These are phyloP conservation scores for Plasmopara muralis DNA, from an alignment of 352 stramenopile genomes.

Conservation along the genomic window DNA sequence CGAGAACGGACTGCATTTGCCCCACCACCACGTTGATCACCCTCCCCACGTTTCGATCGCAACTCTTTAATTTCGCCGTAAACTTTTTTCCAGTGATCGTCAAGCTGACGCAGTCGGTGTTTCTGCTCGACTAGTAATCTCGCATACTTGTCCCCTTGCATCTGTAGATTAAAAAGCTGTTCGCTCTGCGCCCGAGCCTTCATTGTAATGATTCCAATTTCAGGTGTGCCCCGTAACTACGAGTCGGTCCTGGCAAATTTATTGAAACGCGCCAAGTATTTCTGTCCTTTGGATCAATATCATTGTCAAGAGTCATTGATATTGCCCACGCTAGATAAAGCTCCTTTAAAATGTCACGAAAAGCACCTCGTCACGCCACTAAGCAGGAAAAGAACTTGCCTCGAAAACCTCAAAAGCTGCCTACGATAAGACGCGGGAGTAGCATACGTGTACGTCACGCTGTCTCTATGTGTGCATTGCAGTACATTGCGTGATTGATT, in stretches of 20 bases:
- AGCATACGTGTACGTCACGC: slow-evolving; percentile 46
- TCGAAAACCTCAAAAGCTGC: slow-evolving; percentile 18
- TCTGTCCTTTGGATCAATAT: slow-evolving; percentile 5
- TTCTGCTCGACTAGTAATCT: slow-evolving; percentile 64
- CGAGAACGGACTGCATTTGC: slow-evolving; percentile 61
- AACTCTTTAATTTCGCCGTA: slow-evolving; percentile 64
- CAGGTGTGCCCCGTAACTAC: too few relatives aligned
- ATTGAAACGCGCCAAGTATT: slow-evolving; percentile 23
- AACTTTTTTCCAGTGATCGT: slow-evolving; percentile 63
- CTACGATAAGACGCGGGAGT: slow-evolving; percentile 24
- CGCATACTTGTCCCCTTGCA: slow-evolving; percentile 76
- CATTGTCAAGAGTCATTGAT: neutral
- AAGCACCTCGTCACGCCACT: slow-evolving; percentile 12
- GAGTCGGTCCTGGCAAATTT: neutral
- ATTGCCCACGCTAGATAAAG: neutral
- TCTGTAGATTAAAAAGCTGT: slow-evolving; percentile 76
- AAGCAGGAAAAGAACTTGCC: slow-evolving; percentile 6
- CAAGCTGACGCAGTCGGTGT: slow-evolving; percentile 54
- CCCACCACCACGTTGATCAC: slow-evolving; percentile 64
- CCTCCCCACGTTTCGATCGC: slow-evolving; percentile 52
- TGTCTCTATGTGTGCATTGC: slow-evolving; percentile 32
- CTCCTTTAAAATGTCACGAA: slow-evolving; percentile 12
- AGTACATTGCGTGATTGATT: neutral
- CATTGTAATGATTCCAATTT: slow-evolving; percentile 41
- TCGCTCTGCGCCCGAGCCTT: slow-evolving; percentile 66